Evolutionary conservation across 2,329 filamentous ascomycete species (phyloP).

Genomic region (Penicillium corylophilum): DNA sequence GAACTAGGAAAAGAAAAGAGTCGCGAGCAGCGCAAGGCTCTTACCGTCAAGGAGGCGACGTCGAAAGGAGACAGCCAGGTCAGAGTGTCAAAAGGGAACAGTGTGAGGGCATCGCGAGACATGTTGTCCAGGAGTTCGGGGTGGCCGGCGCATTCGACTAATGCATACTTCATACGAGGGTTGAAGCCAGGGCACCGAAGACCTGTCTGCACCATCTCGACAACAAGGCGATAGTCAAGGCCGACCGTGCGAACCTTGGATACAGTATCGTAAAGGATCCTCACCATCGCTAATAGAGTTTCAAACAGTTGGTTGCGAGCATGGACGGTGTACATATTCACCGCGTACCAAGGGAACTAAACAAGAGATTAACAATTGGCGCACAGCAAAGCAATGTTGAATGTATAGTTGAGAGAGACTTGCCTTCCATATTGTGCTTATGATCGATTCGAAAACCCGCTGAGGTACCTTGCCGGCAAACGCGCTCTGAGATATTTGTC

Average conservation of each 20-base stretch:
- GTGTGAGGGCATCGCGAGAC: slow-evolving; percentile 1
- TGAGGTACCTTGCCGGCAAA: slow-evolving; percentile 52
- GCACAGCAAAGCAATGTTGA: not conserved
- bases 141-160: slow-evolving; percentile 7
- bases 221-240: slow-evolving; percentile 39
- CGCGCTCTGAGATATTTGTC: slow-evolving; percentile 42
- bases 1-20: not conserved
- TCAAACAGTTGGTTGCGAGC: slow-evolving; percentile 50
- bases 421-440: slow-evolving; percentile 54
- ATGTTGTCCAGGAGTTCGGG: too few species aligned
- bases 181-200: slow-evolving; percentile 46
- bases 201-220: slow-evolving; percentile 42
- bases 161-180: slow-evolving; percentile 43
- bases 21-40: not conserved
- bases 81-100: slow-evolving; percentile 43
- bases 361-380: slow-evolving; percentile 7
- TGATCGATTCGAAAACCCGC: slow-evolving; percentile 54
- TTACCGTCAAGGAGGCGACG: slow-evolving; percentile 28
- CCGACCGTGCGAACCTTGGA: slow-evolving; percentile 41
- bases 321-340: slow-evolving; percentile 45
- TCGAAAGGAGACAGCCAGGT: slow-evolving; percentile 24
- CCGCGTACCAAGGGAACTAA: slow-evolving; percentile 53
- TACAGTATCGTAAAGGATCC: slow-evolving; percentile 66
- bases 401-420: not conserved
- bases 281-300: slow-evolving; percentile 56